Base-by-base conservation (phyloP, 1,284 basidiomycete species). In the Dichomitus squalens region DNA sequence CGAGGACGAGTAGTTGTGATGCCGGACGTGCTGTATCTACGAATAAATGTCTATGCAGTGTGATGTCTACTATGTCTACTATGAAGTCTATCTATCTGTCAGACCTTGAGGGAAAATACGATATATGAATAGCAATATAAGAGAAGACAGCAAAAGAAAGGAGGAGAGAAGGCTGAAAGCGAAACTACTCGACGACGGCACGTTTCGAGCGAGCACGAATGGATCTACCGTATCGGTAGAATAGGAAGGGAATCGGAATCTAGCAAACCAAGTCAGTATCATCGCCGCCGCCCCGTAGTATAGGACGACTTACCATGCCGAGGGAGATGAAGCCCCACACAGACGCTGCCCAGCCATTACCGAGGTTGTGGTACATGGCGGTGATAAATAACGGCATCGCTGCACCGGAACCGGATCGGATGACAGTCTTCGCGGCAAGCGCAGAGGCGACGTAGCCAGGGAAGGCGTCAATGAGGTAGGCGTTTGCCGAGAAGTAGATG, bases 371-470 rank as follows among this genome's bases (percentile, higher is more conserved):
- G 72, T 80, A 82, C 76, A 83, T 79, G 36, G 70, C 69, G 20
- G 70, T 70, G 64, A 72, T 86, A 73, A 90, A 90, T 8, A 92
- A 73, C 6, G 88, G 88, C 76, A 91, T 89, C 0, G 83, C 81
- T 0, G 87, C 85, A 7, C 84, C 88, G 4, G 84, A 76, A 0
- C 81, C 81, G 0, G 84, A 87, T 49, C 89, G 84, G 41, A 85
- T 71, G 61, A 91, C 77, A 0, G 87, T 90, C 70, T 88, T 90
- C 7, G 85, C 87, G 0, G 89, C 85, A 40, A 91, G 82, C 1
- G 89, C 90, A 20, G 85, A 88, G 1, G 88, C 88, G 60, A 83
- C 81, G 72, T 84, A 90, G 75, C 67, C 67, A 67, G 84, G 72
- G 69, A 87, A 87, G 3, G 84, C 83, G 61, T 88, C 86, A 41